Evolutionary conservation across 306 rosid species (phyloP), one percentile per base, ranked within the genome.

Genomic region (Trifolium pratense): DNA sequence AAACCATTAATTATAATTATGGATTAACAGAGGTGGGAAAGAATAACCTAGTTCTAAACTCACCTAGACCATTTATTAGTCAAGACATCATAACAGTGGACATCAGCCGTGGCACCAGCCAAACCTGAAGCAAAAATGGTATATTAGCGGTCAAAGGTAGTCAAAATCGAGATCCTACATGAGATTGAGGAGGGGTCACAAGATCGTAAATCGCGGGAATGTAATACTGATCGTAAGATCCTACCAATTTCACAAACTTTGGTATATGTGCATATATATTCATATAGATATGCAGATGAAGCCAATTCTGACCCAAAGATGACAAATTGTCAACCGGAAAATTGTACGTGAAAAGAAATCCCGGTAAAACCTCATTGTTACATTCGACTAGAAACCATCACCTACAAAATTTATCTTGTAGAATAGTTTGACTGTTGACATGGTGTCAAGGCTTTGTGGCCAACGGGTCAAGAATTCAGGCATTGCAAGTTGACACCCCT

Each of bases 91-190:
- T 90, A 95, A 81, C 97, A 95, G 78, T 95, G 99, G 75, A 95
- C 99, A 81, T 95, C 99, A 69, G 99, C 99, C 3, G 99, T 95
- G 66, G 99, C 99, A 81, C 99, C 99, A 7, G 99, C 99, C 74
- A 95, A 89, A 72, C 99, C 99, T 95, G 97, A 86, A 87, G 84
- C 52, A 51, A 56, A 87, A 67, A 83, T 76, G 67, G 53, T 73
- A 78, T 43, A 46, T 63, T 64, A 80, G 73, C 18, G 32, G 52
- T 73, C 73, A 60, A 69, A 73, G 6, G n/a, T 3, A 12, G 16
- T 43, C 49, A 43, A 4, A 43, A 43, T 13, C n/a, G 14, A 43
- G 49, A 43, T 36, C 39, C 39, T 36, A 36, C 39, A 36, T 9
- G 9, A 36, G 9, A 36, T 1, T 36, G 39, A 2, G 39, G 39